Evolutionary conservation across 2,329 filamentous ascomycete species (phyloP).

Genomic region (Exophiala bonariae): DNA sequence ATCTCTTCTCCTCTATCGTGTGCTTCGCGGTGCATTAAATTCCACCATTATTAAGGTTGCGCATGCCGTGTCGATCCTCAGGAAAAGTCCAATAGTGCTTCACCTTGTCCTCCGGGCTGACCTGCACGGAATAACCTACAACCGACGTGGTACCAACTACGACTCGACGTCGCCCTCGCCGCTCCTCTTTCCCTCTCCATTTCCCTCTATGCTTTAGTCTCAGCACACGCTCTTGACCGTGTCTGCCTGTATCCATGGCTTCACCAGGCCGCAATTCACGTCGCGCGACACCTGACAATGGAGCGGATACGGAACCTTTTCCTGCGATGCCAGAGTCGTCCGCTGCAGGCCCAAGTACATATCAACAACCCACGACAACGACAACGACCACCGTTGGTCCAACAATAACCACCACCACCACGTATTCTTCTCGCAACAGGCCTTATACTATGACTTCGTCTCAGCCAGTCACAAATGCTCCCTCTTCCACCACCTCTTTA

Average conservation of each 20-base stretch:
- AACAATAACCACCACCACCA: slow-evolving; percentile 16
- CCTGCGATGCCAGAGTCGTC: slow-evolving; percentile 16
- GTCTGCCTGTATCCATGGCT: slow-evolving; percentile 13
- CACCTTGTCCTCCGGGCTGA: too few species aligned
- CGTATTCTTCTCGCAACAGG: slow-evolving; percentile 16
- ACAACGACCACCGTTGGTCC: slow-evolving; percentile 15
- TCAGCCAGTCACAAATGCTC: slow-evolving; percentile 3
- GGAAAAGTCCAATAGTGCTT: too few species aligned
- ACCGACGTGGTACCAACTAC: too few species aligned
- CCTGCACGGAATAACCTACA: too few species aligned
- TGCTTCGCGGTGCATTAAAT: too few species aligned
- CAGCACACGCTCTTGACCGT: too few species aligned
- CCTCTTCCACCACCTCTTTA: slow-evolving; percentile 7
- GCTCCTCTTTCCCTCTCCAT: too few species aligned
- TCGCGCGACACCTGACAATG: slow-evolving; percentile 10
- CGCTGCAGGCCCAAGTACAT: slow-evolving; percentile 11
- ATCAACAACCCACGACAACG: slow-evolving; percentile 3
- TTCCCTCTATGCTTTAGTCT: not conserved
- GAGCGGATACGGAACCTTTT: slow-evolving; percentile 21
- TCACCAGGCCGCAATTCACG: slow-evolving; percentile 14
- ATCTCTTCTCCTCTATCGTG: too few species aligned
- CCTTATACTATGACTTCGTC: slow-evolving; percentile 22
- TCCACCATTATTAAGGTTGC: too few species aligned
- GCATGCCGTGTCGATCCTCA: too few species aligned
- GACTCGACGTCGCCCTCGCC: too few species aligned